A percentile compares a stretch with the other conserved stretches of the same genome.
Evolutionary conservation across 176 grass and related monocot species (phyloP).

Genomic region (Secale cereale): DNA sequence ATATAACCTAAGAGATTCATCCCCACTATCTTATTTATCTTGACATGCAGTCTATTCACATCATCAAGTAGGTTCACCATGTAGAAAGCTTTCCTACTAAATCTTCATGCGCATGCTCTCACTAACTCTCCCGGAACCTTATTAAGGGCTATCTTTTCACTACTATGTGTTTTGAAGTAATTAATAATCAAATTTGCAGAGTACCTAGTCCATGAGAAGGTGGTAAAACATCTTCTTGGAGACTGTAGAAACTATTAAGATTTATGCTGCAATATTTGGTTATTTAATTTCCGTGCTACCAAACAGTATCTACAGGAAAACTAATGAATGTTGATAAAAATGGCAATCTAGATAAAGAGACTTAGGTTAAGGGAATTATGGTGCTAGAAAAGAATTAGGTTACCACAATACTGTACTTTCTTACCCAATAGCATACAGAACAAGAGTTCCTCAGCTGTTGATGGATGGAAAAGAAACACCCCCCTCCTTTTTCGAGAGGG

Average conservation of each 20-base stretch:
- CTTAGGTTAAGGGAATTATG: slow-evolving; percentile 18
- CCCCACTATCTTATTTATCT: too few relatives aligned
- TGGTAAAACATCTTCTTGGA: slow-evolving; percentile 9
- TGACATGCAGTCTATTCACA: too few relatives aligned
- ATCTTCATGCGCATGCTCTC: too few relatives aligned
- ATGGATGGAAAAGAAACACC: slow-evolving; percentile 65
- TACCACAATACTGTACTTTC: slow-evolving; percentile 36
- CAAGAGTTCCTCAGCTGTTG: slow-evolving; percentile 55
- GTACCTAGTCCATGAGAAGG: not conserved
- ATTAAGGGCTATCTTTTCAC: not conserved
- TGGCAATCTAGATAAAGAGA: slow-evolving; percentile 13
- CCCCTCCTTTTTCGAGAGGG: slow-evolving; percentile 69
- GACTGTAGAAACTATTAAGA: slow-evolving; percentile 8
- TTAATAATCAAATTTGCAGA: not conserved
- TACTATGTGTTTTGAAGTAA: not conserved
- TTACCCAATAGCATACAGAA: slow-evolving; percentile 65
- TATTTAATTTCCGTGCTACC: slow-evolving; percentile 22
- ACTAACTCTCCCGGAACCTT: not conserved
- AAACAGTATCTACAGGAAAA: not conserved
- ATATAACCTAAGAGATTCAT: too few relatives aligned
- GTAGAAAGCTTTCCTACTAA: too few relatives aligned
- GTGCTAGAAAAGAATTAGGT: slow-evolving; percentile 27
- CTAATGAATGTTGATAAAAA: not conserved
- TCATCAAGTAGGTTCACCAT: too few relatives aligned
- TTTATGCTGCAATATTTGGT: not conserved